phyloP scores from a whole-genome alignment of 495 filamentous ascomycete species.

The Amniculicola lignicola region DNA sequence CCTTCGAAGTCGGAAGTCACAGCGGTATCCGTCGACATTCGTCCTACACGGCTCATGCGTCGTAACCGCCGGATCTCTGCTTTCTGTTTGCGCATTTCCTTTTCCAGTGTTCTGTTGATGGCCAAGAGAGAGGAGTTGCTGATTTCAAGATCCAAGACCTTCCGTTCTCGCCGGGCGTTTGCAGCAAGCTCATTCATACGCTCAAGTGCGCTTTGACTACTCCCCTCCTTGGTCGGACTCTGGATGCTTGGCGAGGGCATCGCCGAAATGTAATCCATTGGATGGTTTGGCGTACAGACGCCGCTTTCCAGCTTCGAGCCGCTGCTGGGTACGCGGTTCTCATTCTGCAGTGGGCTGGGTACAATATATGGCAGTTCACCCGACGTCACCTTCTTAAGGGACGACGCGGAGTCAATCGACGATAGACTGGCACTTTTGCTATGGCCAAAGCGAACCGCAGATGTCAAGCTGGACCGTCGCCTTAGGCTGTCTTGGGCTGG shows the following conservation, averaged over 20 bases:
- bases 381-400: slow-evolving; percentile 16
- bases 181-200: slow-evolving; percentile 66
- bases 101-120: slow-evolving; percentile 92
- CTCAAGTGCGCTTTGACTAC: slow-evolving; percentile 40
- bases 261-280: slow-evolving; percentile 7
- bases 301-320: slow-evolving; percentile 26
- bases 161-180: slow-evolving; percentile 85
- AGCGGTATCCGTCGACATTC: slow-evolving; percentile 56
- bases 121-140: slow-evolving; percentile 93
- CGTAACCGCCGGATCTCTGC: slow-evolving; percentile 81
- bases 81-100: slow-evolving; percentile 86
- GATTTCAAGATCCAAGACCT: slow-evolving; percentile 96
- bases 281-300: slow-evolving; percentile 12
- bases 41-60: slow-evolving; percentile 72
- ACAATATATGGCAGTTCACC: slow-evolving; percentile 13
- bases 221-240: slow-evolving; percentile 49
- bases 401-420: slow-evolving; percentile 34
- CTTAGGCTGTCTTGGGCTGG: slow-evolving; percentile 4
- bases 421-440: slow-evolving; percentile 35
- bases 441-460: slow-evolving; percentile 23
- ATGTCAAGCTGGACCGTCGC: slow-evolving; percentile 30
- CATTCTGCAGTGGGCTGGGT: slow-evolving; percentile 21
- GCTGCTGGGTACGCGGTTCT: slow-evolving; percentile 23
- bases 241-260: slow-evolving; percentile 39
- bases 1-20: slow-evolving; percentile 3